These are phyloP conservation scores for Lyophyllum atratum DNA, from an alignment of 768 basidiomycete genomes.

Conservation along the genomic window DNA sequence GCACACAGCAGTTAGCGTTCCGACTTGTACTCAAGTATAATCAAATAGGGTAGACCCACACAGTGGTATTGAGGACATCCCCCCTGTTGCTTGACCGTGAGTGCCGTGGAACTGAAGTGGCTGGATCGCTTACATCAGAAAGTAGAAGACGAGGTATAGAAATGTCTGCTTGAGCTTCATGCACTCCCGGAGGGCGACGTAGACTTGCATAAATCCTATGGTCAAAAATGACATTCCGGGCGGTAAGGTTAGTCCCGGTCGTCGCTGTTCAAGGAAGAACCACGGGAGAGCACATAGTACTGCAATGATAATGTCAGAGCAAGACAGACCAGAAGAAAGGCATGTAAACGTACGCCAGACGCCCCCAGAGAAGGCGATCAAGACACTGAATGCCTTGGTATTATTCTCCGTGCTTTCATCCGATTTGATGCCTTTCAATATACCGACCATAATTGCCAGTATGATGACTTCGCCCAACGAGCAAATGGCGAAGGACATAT, in stretches of 20 bases:
- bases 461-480: constrained; percentile 73
- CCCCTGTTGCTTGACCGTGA: constrained; percentile 45
- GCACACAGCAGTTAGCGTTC: not conserved
- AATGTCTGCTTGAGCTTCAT: constrained; percentile 72
- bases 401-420: constrained; percentile 69
- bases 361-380: constrained; percentile 82
- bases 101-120: not conserved
- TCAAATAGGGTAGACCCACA: constrained; percentile 42
- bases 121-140: constrained; percentile 58
- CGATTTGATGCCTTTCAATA: constrained; percentile 64
- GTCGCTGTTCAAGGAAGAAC: constrained; percentile 69
- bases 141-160: constrained; percentile 73
- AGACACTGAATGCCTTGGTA: constrained; percentile 70
- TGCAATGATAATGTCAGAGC: constrained; percentile 21
- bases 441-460: constrained; percentile 74
- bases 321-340: not conserved
- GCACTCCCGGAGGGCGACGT: constrained; percentile 63
- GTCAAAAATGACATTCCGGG: constrained; percentile 55
- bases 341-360: constrained; percentile 61
- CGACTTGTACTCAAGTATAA: not conserved
- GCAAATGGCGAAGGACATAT: constrained; percentile 70
- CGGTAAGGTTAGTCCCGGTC: constrained; percentile 65
- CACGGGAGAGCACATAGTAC: constrained; percentile 72
- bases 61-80: constrained; percentile 74
- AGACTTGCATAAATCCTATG: constrained; percentile 69